Evolutionary conservation across 208 protist species (phyloP), one percentile per base, ranked within the genome.

Genomic region (Vickermania ingenoplastis): DNA sequence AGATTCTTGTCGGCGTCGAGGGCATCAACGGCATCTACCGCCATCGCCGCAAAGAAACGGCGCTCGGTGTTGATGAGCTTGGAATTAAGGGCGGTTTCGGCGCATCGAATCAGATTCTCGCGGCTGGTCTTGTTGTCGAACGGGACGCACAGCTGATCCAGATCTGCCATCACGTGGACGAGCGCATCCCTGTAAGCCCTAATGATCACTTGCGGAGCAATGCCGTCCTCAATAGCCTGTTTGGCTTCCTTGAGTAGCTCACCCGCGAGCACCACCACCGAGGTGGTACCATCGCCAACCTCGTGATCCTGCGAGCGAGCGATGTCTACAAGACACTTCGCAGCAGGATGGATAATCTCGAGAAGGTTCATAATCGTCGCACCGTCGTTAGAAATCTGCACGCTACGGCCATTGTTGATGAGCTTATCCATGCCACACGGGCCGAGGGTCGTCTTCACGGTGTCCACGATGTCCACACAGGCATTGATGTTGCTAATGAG

Each of bases 341-440:
- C 98, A 26, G 99, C 99, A 23, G 99, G 99, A 79, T 99, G 99
- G 23, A 99, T 97, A 84, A 99, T 97, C 72, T 99, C 98, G 17
- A 99, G 89, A 30, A 99, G 74, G 69, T 97, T 97, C 92, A 99
- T 99, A 45, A 99, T 98, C 13, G 99, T 99, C 1, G 99, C 99
- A 48, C 99, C 99, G 81, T 99, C 99, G 81, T 99, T 99, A 30
- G 98, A 99, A 66, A 99, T 99, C 29, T 98, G 99, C 22, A 89
- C 80, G 36, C 94, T 86, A 57, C 89, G 79, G 53, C 86, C 83
- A 57, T 93, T 95, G 69, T 98, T 86, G 65, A 99, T 98, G 23
- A 99, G 85, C 83, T 99, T 99, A 75, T 99, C 99, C 98, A 99
- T 99, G 30, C 99, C 99, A 57, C 99, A 94, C 25, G 99, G 99